Percentiles rank a stretch among this genome's conserved stretches.
Conservation (phyloP, 2,329 filamentous ascomycete species). For the Cercospora sojina region DNA sequence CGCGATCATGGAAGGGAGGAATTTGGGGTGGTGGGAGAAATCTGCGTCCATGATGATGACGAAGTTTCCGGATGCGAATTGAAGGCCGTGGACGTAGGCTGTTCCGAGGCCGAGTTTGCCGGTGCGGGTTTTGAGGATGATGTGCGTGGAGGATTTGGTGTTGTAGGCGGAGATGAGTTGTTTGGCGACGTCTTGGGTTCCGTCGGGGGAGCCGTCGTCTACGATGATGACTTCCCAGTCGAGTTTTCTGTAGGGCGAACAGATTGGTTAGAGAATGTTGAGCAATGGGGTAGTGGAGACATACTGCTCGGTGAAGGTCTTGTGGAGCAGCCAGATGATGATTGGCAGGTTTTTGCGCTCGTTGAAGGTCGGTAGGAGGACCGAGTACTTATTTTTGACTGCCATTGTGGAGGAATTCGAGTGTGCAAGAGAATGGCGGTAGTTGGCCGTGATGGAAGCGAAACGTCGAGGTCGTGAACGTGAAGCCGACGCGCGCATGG, state of each 20-base stretch:
- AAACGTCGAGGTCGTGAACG: not conserved
- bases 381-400: constrained; percentile 86
- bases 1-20: constrained; percentile 90
- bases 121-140: constrained; percentile 80
- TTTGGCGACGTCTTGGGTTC: constrained; percentile 84
- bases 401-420: constrained; percentile 35
- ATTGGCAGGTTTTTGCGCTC: constrained; percentile 96
- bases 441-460: not conserved
- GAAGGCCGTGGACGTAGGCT: constrained; percentile 90
- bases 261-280: not conserved
- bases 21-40: constrained; percentile 98
- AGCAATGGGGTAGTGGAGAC: constrained; percentile 37
- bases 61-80: constrained; percentile 88
- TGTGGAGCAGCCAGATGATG: constrained; percentile 89
- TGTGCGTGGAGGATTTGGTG: constrained; percentile 55
- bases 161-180: constrained; percentile 86
- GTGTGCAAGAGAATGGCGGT: not conserved
- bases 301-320: constrained; percentile 85
- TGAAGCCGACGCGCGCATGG: not conserved
- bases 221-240: constrained; percentile 98
- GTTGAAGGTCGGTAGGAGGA: constrained; percentile 98
- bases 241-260: constrained; percentile 63
- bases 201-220: constrained; percentile 96
- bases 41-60: constrained; percentile 99
- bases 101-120: constrained; percentile 97